Percentiles rank a stretch among this genome's conserved stretches.
phyloP scores from a whole-genome alignment of 208 protist genomes.

The Zelonia costaricensis region DNA sequence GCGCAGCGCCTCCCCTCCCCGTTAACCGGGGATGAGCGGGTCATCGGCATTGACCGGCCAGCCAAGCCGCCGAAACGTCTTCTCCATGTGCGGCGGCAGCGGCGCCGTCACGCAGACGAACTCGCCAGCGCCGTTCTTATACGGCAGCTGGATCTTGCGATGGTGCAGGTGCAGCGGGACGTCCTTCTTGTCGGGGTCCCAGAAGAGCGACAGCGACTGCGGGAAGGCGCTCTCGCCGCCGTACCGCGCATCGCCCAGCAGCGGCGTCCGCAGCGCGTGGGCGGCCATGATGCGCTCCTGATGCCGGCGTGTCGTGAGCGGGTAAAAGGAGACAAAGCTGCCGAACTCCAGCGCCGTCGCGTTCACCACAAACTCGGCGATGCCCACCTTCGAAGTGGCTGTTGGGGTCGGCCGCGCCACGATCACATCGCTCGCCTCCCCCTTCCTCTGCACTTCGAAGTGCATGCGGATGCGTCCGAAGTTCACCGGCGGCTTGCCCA shows the following conservation, averaged over 20 bases:
- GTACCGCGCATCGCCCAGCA: conserved; percentile 93
- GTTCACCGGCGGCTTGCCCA: conserved; percentile 85
- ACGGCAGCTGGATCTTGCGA: conserved; percentile 90
- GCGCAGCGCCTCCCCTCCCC: neutral
- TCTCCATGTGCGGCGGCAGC: conserved; percentile 89
- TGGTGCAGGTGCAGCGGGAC: conserved; percentile 89
- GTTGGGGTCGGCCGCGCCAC: conserved; percentile 81
- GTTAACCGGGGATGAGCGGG: conserved; percentile 86
- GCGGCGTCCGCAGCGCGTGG: conserved; percentile 83
- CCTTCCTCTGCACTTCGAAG: conserved; percentile 85
- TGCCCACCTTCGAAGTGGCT: conserved; percentile 73
- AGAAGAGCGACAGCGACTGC: conserved; percentile 78
- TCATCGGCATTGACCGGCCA: conserved; percentile 88
- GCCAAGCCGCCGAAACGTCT: conserved; percentile 85
- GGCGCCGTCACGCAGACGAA: conserved; percentile 89
- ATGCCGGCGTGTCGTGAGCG: conserved; percentile 84
- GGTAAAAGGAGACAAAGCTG: conserved; percentile 92
- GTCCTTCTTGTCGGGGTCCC: conserved; percentile 77
- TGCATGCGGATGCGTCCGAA: conserved; percentile 93
- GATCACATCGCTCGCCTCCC: conserved; percentile 73
- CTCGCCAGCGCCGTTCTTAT: conserved; percentile 82
- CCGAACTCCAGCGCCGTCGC: conserved; percentile 84
- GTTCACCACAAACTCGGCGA: conserved; percentile 92
- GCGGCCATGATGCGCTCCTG: conserved; percentile 92
- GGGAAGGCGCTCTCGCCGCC: conserved; percentile 90